Base-by-base conservation (phyloP, 139 green algal species). In the Spirogloea muscicola region DNA sequence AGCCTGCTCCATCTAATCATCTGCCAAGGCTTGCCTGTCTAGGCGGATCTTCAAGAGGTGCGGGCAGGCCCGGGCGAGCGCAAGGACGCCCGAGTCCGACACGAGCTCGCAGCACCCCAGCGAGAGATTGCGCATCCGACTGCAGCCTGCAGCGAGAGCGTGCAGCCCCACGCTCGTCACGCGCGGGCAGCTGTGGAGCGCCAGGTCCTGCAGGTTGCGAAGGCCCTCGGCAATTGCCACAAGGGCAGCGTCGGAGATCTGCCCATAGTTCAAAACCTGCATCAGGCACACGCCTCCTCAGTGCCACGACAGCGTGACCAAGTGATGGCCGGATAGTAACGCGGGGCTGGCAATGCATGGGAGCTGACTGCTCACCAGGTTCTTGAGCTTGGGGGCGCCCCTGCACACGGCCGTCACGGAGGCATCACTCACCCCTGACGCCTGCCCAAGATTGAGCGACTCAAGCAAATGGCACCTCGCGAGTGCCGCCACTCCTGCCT, bases 221-320 rank as follows among this genome's bases (percentile, higher is more conserved):
- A 37, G 69, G 29, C 64, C 16, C n/a, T n/a, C n/a, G 3, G 25
- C 48, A 13, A 74, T 74, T 4, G 64, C 64, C 29, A 5, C 13
- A 6, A 74, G 21, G 16, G 64, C 64, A 16, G 1, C 2, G 61
- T 77, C 69, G n/a, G 69, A 66, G 16, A 77, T 29, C 2, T 62
- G 69, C 10, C 69, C 64, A 63, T 77, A 77, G 58, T 77, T 77
- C 33, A 77, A 33, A 21, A 77, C 69, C 69, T 76, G 69, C n/a
- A n/a, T n/a, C n/a, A n/a, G n/a, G n/a, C n/a, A n/a, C n/a, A n/a
- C n/a, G n/a, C n/a, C n/a, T n/a, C n/a, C n/a, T n/a, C n/a, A n/a
- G n/a, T n/a, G n/a, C n/a, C n/a, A n/a, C n/a, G n/a, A n/a, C n/a
- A n/a, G n/a, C n/a, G n/a, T n/a, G n/a, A n/a, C n/a, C n/a, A n/a